These are phyloP conservation scores for Diplodia corticola DNA, from an alignment of 2,329 filamentous ascomycete species.

Conservation along the genomic window DNA sequence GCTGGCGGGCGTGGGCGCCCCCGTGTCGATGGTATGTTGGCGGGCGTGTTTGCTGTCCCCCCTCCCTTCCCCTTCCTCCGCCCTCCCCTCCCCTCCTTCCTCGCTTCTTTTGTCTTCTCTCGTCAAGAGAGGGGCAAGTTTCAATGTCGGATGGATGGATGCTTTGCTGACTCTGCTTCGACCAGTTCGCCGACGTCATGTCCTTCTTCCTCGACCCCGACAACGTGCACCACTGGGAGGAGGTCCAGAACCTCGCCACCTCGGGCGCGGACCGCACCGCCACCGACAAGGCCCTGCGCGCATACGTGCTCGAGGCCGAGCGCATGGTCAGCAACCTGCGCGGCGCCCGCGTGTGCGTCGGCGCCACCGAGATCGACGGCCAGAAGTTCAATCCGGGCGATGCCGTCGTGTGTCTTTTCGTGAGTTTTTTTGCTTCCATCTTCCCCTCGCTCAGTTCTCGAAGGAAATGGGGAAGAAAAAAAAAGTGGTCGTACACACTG, in stretches of 20 bases:
- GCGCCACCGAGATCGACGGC: constrained; percentile 36
- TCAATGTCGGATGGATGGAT: too few relatives aligned
- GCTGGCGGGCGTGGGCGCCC: constrained; percentile 16
- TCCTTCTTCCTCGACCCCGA: constrained; percentile 7
- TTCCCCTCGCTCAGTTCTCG: accelerated
- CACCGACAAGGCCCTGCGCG: constrained; percentile 18
- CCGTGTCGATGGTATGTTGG: constrained; percentile 19
- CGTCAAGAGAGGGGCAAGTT: neutral
- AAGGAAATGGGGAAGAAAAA: too few relatives aligned
- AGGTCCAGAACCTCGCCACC: constrained; percentile 9
- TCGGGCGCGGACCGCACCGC: neutral
- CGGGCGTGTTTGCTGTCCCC: too few relatives aligned
- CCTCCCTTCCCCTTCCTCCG: neutral
- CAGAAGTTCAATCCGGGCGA: constrained; percentile 45
- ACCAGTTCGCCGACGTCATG: constrained; percentile 17
- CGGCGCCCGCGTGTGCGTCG: constrained; percentile 21
- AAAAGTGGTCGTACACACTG: too few relatives aligned
- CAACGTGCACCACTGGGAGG: constrained; percentile 16
- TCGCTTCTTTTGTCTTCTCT: neutral
- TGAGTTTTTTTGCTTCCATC: constrained; percentile 23
- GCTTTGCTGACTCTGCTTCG: neutral
- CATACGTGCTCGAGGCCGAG: constrained; percentile 25
- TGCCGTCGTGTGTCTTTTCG: constrained; percentile 40
- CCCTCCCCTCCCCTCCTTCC: neutral
- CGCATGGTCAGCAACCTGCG: constrained; percentile 20